Evolutionary conservation across 108 stramenopile genomes (phyloP), one percentile per base, ranked within the genome.

Genomic region (Nitzschia palea): DNA sequence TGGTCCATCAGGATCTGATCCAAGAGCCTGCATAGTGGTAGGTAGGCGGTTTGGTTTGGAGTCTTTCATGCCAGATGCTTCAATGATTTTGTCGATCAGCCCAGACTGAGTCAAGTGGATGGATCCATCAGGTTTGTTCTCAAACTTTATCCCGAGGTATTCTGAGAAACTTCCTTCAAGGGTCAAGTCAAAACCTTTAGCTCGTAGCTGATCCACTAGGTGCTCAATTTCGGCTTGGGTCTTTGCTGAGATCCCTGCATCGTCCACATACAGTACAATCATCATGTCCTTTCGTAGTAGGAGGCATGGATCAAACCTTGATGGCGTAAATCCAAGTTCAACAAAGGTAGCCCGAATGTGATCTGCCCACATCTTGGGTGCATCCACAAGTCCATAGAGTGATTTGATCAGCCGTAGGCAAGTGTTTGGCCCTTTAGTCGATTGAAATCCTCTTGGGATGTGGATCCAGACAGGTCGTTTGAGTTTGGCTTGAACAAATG

Each of bases 401-500:
- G 29, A 33, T 20, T 70, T 70, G 33, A 36, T n/a, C 28, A 76
- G 44, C 14, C 45, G n/a, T 10, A 76, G 62, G 44, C 68, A 70
- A 44, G 71, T 66, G 28, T 44, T 20, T n/a, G 12, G 3, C 3
- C 33, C 33, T 35, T 55, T 12, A 8, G 35, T 20, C 5, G 65
- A 67, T 4, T n/a, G 17, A 54, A 55, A 67, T 20, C 65, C 65
- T 6, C 62, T 10, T 12, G 62, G 62, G 5, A 64, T 9, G 45
- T 64, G 62, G 47, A 64, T 50, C 56, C 37, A 57, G 55, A 33
- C 22, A 40, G 58, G 58, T 33, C 62, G 53, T 18, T 68, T 62
- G 5, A 83, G 30, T 0, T 42, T 25, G 10, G 83, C 76, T 30
- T 82, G 80, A 0, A 86, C 67, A 62, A 89, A 89, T 0, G 83